Evolutionary conservation across 116 monocot species (phyloP), one percentile per base, ranked within the genome.

Genomic region (Phalaenopsis hybrid): DNA sequence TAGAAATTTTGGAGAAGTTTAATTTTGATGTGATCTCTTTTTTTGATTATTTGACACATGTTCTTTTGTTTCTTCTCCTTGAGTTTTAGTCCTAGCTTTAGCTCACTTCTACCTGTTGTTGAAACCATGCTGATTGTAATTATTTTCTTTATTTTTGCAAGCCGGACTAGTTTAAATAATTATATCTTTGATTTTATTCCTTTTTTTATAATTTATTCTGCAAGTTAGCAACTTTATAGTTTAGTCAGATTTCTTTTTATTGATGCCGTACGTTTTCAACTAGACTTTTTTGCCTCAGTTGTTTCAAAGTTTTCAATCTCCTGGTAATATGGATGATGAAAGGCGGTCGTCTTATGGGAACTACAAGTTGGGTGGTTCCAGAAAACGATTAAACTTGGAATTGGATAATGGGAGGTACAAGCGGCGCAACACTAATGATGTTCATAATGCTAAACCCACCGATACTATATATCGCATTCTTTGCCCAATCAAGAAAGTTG

Each of bases 391-490:
- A 43, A 83, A 46, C 34, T 74, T 79, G 31, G 81, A 89, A 45
- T 77, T 80, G 80, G 88, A 89, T 69, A 86, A 83, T 59, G 83
- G 84, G 61, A 89, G 86, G 78, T 81, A 57, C 41, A 94, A 90
- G 79, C 75, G 82, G 43, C 83, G 17, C 3, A 84, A 74, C 74
- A 55, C 73, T 13, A 88, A 86, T 80, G 75, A 80, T 58, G 79
- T 73, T 9, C 72, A 74, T 78, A 70, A 84, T 83, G 65, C 79
- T 68, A 86, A 88, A 81, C 78, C 82, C 73, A 85, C 90, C 81
- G 92, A 94, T 52, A 92, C 92, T 7, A 20, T 90, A 11, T 94
- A 88, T 81, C 90, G 94, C 50, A 92, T 94, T 72, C 89, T 94
- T 65, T 94, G 94, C 57, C 94, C 94, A 25, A 79, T 90, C 17